A percentile compares a stretch with the other conserved stretches of the same genome.
phyloP scores from a whole-genome alignment of 208 protist genomes.

The Hexamita inflata region DNA sequence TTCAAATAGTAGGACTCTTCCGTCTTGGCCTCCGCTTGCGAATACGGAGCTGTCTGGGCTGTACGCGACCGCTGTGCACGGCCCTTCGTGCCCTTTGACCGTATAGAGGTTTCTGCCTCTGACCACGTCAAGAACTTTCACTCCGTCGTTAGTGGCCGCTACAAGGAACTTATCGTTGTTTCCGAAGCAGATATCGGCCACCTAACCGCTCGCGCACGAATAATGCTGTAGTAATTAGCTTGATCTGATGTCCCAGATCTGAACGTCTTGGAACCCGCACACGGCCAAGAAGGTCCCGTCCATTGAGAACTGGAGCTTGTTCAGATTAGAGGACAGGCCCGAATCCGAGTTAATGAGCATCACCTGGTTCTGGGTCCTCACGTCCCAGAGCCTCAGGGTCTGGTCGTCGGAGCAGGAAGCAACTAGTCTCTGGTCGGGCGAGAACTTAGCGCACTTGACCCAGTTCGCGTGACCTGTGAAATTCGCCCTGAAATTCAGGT shows the following conservation, averaged over 20 bases:
- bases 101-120: conserved; percentile 9
- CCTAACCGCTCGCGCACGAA: conserved; percentile 43
- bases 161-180: neutral
- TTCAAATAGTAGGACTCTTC: conserved; percentile 16
- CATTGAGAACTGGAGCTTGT: conserved; percentile 48
- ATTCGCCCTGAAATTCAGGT: conserved; percentile 45
- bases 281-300: conserved; percentile 51
- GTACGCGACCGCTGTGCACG: neutral
- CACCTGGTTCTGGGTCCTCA: conserved; percentile 13
- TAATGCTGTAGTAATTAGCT: conserved; percentile 59
- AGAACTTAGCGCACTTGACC: conserved; percentile 52
- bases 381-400: conserved; percentile 57
- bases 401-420: conserved; percentile 56
- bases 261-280: conserved; percentile 49
- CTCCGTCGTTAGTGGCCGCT: neutral
- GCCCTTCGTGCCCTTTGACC: conserved; percentile 19
- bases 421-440: conserved; percentile 46
- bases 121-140: neutral
- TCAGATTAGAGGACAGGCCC: conserved; percentile 49
- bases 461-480: conserved; percentile 59
- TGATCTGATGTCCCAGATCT: conserved; percentile 58
- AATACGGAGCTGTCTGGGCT: neutral
- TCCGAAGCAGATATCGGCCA: conserved; percentile 44
- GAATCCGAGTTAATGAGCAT: conserved; percentile 50
- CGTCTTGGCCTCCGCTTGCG: conserved; percentile 11